Evolutionary conservation across 73 alveolate species (phyloP).

Genomic region (Durusdinium trenchii): DNA sequence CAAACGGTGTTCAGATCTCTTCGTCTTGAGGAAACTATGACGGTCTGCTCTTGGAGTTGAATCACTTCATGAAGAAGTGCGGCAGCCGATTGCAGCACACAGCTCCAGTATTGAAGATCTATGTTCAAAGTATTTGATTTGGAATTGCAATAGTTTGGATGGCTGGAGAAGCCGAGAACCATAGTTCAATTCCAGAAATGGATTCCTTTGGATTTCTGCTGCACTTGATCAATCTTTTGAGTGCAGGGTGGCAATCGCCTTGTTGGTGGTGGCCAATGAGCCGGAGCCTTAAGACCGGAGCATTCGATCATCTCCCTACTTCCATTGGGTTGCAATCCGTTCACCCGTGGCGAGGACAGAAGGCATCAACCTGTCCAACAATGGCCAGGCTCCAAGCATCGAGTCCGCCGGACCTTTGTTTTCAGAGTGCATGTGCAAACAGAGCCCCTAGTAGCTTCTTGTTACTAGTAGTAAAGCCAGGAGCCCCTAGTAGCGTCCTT

Average conservation of each 20-base stretch:
- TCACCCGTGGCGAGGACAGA: constrained; percentile 40
- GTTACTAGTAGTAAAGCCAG: too few relatives aligned
- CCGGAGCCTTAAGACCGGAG: not conserved
- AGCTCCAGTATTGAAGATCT: too few relatives aligned
- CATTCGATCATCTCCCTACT: not conserved
- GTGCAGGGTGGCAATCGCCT: constrained; percentile 39
- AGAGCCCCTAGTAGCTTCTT: too few relatives aligned
- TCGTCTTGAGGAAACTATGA: constrained; percentile 42
- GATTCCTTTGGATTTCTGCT: too few relatives aligned
- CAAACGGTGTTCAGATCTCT: not conserved
- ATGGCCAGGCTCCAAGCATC: constrained; percentile 1
- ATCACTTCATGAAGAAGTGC: constrained; percentile 69
- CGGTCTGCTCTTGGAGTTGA: constrained; percentile 51
- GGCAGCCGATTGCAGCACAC: too few relatives aligned
- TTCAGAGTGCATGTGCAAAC: too few relatives aligned
- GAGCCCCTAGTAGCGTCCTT: too few relatives aligned
- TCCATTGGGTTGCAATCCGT: not conserved
- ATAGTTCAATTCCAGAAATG: too few relatives aligned
- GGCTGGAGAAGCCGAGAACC: too few relatives aligned
- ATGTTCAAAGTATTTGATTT: too few relatives aligned
- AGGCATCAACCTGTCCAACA: constrained; percentile 71
- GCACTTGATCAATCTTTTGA: not conserved
- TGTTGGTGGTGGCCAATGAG: constrained; percentile 79
- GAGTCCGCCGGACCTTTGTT: too few relatives aligned
- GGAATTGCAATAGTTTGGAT: too few relatives aligned